Percentiles rank a stretch among this genome's conserved stretches.
phyloP scores from a whole-genome alignment of 106 monocot genomes.

The Allium fistulosum region DNA sequence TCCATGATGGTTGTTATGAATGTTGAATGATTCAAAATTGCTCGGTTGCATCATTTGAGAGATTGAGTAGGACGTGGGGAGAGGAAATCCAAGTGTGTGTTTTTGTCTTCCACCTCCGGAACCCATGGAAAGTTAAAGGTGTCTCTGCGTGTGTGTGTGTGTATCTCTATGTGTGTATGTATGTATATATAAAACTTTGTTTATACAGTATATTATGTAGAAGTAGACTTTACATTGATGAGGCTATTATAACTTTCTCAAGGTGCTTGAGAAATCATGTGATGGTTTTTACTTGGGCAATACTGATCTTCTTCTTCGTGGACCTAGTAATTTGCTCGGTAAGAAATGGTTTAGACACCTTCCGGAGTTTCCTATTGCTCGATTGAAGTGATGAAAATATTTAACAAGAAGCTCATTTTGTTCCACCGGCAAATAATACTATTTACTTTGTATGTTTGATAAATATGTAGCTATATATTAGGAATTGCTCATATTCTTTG shows the following conservation, averaged over 20 bases:
- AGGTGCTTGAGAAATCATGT: conserved; percentile 72
- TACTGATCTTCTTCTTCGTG: conserved; percentile 78
- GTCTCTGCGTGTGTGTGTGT: not conserved
- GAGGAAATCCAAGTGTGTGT: conserved; percentile 79
- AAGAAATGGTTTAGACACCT: conserved; percentile 96
- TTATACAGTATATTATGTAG: too few species aligned
- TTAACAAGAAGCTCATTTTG: conserved; percentile 89
- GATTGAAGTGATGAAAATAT: conserved; percentile 86
- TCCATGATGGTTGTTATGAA: conserved; percentile 99
- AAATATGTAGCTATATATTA: too few species aligned
- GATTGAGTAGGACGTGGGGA: conserved; percentile 84
- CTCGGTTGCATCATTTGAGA: conserved; percentile 94
- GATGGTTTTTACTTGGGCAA: conserved; percentile 91
- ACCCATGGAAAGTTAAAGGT: conserved; percentile 58
- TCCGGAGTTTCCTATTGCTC: conserved; percentile 93
- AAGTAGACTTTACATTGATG: not conserved
- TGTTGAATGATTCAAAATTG: conserved; percentile 91
- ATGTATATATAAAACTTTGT: too few species aligned
- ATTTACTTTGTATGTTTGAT: too few species aligned
- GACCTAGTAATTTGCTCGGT: conserved; percentile 90
- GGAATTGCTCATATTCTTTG: too few species aligned
- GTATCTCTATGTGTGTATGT: too few species aligned
- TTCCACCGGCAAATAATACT: conserved; percentile 63
- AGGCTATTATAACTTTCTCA: conserved; percentile 7
- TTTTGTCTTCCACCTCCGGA: conserved; percentile 62